Conservation (phyloP, 108 stramenopile genomes). For the Cyclotella choctawhatcheeana region DNA sequence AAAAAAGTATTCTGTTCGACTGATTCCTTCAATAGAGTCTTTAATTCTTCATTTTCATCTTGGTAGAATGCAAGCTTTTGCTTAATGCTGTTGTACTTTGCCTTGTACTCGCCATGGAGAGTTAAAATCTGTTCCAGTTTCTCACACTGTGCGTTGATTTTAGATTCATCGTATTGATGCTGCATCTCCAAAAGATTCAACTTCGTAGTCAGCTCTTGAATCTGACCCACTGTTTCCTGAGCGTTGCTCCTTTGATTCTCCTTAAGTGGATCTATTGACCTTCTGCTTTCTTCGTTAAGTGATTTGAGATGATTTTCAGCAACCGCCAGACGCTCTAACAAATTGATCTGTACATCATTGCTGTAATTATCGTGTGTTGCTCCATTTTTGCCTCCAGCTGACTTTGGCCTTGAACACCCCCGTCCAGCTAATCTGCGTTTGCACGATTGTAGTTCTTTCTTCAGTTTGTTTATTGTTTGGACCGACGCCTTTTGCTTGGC, state of each 20-base stretch:
- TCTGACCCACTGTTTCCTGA: neutral
- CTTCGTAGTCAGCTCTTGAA: conserved; percentile 14
- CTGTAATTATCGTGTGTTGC: neutral
- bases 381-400: neutral
- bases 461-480: conserved; percentile 29
- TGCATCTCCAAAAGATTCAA: conserved; percentile 32
- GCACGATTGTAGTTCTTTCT: conserved; percentile 32
- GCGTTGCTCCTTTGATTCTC: neutral
- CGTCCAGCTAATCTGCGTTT: conserved; percentile 15
- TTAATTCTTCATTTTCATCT: conserved; percentile 37
- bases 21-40: conserved; percentile 22
- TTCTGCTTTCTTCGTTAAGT: conserved; percentile 11
- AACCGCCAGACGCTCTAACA: conserved; percentile 19
- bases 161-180: conserved; percentile 21
- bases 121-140: conserved; percentile 30
- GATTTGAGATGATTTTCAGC: conserved; percentile 39
- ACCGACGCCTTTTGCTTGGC: conserved; percentile 37
- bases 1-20: conserved; percentile 41
- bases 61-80: conserved; percentile 17
- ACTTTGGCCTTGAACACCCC: neutral
- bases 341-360: neutral
- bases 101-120: conserved; percentile 39
- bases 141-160: conserved; percentile 25
- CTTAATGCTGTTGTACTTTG: conserved; percentile 21
- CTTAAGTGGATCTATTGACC: neutral